Evolutionary conservation across 495 filamentous ascomycete genomes (phyloP), one percentile per base, ranked within the genome.

Genomic region (Neurospora sp.): DNA sequence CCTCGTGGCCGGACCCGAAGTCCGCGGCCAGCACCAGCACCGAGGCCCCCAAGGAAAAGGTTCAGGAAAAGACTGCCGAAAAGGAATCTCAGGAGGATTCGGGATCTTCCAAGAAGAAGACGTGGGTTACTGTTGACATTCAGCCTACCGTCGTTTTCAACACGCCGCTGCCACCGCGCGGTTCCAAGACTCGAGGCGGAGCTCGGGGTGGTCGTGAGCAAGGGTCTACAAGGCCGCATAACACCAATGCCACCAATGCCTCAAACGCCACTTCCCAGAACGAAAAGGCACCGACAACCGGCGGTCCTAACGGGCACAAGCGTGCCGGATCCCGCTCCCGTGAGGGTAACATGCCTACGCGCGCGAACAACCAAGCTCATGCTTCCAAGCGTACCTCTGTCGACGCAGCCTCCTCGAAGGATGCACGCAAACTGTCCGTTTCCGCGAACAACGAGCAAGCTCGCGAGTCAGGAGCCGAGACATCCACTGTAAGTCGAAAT

Each of bases 1-100:
- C 87, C 39, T 89, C 89, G 39, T 99, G 96, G 96, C 96, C 96
- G 22, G 97, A 96, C 9, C 94, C 94, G 1, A 91, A 97, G 71
- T 90, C 87, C 61, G 93, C 91, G 3, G 86, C 91, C 40, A 89
- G 89, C 45, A 89, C 91, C 73, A 90, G 92, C 73, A 90, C 90
- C 83, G 92, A 89, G 76, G 85, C 77, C 44, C 42, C 71, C 9
- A 68, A 39, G 12, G 75, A 75, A 40, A 86, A 84, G 72, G 2
- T 73, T 1, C 77, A 81, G 8, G 77, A 79, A 39, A 92, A 93
- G 77, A 87, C 88, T 53, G 86, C 79, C 4, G 91, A 93, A 39
- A 94, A 90, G 77, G 81, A 88, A 7, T 88, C 90, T 44, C 91
- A 90, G 73, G 88, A 92, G 16, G 89, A 91, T 75, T 76, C 81